Evolutionary conservation across 2,329 filamentous ascomycete genomes (phyloP).

Genomic region (Pezicula carpinea): DNA sequence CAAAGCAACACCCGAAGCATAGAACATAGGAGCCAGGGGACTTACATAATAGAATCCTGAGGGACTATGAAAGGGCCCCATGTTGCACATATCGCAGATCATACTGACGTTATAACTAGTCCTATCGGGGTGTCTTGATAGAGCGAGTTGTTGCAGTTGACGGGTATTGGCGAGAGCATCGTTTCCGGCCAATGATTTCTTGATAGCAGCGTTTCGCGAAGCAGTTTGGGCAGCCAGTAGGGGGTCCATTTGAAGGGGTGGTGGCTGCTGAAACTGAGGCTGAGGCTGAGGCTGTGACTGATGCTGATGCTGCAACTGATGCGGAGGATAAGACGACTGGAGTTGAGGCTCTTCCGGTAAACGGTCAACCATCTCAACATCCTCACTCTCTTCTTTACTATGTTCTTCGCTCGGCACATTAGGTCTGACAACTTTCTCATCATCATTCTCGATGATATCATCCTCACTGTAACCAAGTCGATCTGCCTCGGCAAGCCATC

Average conservation of each 20-base stretch:
- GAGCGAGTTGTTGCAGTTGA: neutral
- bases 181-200: neutral
- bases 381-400: neutral
- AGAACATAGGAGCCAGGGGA: too few species aligned
- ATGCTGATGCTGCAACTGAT: neutral
- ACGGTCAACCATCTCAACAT: slow-evolving; percentile 6
- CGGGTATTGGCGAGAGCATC: neutral
- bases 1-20: neutral
- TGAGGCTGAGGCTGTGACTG: neutral
- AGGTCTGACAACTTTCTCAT: slow-evolving; percentile 17
- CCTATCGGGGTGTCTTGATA: too few species aligned
- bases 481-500: slow-evolving; percentile 19
- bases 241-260: neutral
- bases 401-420: neutral
- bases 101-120: too few species aligned
- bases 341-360: neutral
- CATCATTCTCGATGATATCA: slow-evolving; percentile 21
- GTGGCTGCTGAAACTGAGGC: neutral
- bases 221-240: neutral
- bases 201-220: neutral
- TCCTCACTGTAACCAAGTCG: slow-evolving; percentile 24
- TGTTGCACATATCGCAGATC: too few species aligned
- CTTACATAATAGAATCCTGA: slow-evolving; percentile 1
- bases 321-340: neutral
- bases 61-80: too few species aligned